phyloP scores from a whole-genome alignment of 2,329 filamentous ascomycete genomes.

The Pyricularia pennisetigena region DNA sequence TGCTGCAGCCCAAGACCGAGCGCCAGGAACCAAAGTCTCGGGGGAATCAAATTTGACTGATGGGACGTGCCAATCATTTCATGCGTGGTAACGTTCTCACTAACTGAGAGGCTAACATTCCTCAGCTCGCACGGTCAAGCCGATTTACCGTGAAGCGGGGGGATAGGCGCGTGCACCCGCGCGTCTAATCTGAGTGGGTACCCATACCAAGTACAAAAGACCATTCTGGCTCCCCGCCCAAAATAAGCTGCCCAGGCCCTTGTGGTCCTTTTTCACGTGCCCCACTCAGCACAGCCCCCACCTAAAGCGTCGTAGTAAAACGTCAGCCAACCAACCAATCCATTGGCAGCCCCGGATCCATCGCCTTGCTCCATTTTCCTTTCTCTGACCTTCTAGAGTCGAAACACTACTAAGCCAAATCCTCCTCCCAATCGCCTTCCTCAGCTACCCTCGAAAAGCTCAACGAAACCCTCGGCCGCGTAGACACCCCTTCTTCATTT shows the following conservation, averaged over 20 bases:
- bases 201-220: not conserved
- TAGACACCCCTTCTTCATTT: not conserved
- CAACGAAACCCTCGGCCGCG: not conserved
- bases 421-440: not conserved
- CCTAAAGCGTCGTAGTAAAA: not conserved
- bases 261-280: not conserved
- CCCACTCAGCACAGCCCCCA: not conserved
- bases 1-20: too few species aligned
- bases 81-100: too few species aligned
- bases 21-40: not conserved
- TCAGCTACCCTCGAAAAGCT: not conserved
- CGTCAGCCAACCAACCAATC: constrained; percentile 4
- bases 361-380: not conserved
- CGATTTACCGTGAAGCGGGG: too few species aligned
- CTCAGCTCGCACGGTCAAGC: too few species aligned
- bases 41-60: too few species aligned
- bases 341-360: not conserved
- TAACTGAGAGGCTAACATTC: too few species aligned
- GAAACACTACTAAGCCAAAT: not conserved
- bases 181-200: not conserved
- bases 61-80: not conserved
- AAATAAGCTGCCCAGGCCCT: not conserved
- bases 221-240: not conserved
- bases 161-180: not conserved
- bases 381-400: not conserved